Percentiles rank a stretch among this genome's conserved stretches.
Conservation (phyloP, 768 basidiomycete species). For the Calocybe indica region DNA sequence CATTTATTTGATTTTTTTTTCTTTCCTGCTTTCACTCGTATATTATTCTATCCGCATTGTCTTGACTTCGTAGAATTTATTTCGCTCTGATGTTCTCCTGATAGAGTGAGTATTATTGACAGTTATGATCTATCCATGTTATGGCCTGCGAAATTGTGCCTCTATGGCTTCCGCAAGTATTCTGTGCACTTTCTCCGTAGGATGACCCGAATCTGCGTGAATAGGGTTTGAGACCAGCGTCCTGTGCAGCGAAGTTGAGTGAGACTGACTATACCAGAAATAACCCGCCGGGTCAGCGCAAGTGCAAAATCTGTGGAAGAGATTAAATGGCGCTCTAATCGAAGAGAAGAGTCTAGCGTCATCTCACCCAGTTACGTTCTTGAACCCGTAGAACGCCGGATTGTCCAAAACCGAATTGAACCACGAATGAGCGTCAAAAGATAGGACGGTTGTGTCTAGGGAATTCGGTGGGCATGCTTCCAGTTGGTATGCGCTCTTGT, state of each 20-base stretch:
- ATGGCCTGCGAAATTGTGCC: conserved; percentile 18
- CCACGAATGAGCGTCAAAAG: conserved; percentile 46
- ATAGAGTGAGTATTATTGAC: conserved; percentile 5
- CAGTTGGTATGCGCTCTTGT: too few species aligned
- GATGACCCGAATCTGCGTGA: conserved; percentile 40
- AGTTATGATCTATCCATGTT: conserved; percentile 2
- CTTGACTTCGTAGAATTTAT: not conserved
- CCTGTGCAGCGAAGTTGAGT: not conserved
- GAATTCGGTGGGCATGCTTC: not conserved
- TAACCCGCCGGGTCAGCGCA: conserved; percentile 36
- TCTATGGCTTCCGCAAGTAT: conserved; percentile 39
- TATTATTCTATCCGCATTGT: too few species aligned
- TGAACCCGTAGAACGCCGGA: conserved; percentile 35
- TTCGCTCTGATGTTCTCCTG: not conserved
- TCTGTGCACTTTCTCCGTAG: conserved; percentile 41
- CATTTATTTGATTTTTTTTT: conserved; percentile 11
- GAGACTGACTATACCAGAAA: conserved; percentile 47
- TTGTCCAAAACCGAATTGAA: conserved; percentile 41
- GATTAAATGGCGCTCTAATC: not conserved
- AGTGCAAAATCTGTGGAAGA: conserved; percentile 36
- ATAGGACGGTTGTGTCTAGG: conserved; percentile 31
- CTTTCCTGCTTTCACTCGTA: not conserved
- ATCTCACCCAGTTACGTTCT: conserved; percentile 39
- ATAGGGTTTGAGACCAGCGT: not conserved
- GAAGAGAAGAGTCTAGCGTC: not conserved